Conservation (phyloP, 163 green algal genomes). For the Volvox carteri region DNA sequence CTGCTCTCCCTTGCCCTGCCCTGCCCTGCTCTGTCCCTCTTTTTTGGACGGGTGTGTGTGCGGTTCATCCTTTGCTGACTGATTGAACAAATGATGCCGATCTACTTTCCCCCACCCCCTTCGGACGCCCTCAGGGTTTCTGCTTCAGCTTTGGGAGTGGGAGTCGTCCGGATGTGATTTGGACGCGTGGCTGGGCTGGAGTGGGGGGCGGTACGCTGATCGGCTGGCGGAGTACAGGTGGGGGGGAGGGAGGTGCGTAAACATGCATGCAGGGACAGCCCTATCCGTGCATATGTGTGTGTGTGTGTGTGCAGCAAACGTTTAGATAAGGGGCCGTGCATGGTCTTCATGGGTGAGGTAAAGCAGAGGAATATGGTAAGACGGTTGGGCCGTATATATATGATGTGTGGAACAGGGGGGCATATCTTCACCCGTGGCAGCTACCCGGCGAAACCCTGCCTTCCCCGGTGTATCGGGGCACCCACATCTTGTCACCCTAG, state of each 20-base stretch:
- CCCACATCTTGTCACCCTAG: no score
- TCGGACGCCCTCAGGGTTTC: conserved; percentile 16
- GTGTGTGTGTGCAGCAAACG: neutral
- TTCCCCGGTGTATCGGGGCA: no score
- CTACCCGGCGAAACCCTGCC: no score
- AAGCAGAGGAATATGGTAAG: no score
- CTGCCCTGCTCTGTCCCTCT: no score
- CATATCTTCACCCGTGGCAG: no score
- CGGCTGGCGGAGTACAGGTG: conserved; percentile 42
- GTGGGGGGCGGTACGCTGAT: neutral
- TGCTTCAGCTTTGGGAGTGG: conserved; percentile 56
- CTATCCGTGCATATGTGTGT: no score
- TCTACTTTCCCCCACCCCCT: neutral
- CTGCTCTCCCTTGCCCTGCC: no score
- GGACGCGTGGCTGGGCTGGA: conserved; percentile 20
- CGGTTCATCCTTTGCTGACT: neutral
- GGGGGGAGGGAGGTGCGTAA: neutral
- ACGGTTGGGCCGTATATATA: no score
- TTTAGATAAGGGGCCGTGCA: neutral
- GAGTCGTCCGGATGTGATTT: neutral
- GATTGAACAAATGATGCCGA: neutral
- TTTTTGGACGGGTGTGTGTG: neutral
- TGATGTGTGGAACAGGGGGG: no score
- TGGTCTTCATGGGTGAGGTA: no score
- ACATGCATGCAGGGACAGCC: neutral